A percentile compares a stretch with the other conserved stretches of the same genome.
These are phyloP conservation scores for Metschnikowia gelsemii DNA, from an alignment of 805 yeast species.

Conservation along the genomic window DNA sequence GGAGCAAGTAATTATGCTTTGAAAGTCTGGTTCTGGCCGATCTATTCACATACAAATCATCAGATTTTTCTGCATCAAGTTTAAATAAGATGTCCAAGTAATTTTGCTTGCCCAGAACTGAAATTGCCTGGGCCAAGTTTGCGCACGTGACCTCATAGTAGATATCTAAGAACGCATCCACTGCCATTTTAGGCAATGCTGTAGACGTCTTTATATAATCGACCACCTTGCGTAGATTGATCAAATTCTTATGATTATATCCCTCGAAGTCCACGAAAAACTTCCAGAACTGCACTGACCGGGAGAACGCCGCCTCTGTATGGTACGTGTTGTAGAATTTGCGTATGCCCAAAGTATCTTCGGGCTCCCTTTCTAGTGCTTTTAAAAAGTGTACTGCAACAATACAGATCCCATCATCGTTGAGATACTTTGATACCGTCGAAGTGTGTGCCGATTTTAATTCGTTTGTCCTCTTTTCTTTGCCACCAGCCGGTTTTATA, in stretches of 20 bases:
- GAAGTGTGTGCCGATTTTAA: constrained; percentile 16
- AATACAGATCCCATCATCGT: constrained; percentile 41
- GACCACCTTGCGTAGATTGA: constrained; percentile 46
- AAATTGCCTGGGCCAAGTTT: constrained; percentile 22
- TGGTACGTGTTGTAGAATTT: constrained; percentile 31
- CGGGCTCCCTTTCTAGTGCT: constrained; percentile 32
- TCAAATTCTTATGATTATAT: constrained; percentile 39
- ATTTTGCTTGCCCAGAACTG: constrained; percentile 18
- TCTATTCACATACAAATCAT: constrained; percentile 29
- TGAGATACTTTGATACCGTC: constrained; percentile 34
- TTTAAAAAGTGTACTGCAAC: constrained; percentile 28
- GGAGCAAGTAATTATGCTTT: constrained; percentile 21
- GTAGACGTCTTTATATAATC: constrained; percentile 45
- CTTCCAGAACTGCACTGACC: constrained; percentile 55
- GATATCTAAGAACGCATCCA: constrained; percentile 44
- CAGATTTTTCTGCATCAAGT: constrained; percentile 26
- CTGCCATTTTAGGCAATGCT: constrained; percentile 46
- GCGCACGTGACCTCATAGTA: constrained; percentile 24
- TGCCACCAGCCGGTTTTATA: background rate
- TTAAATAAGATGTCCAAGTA: constrained; percentile 16
- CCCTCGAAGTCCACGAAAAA: constrained; percentile 55
- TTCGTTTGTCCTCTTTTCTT: background rate
- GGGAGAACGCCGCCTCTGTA: constrained; percentile 31
- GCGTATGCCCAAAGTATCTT: constrained; percentile 20
- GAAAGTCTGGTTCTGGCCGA: constrained; percentile 26